A percentile compares a stretch with the other conserved stretches of the same genome.
Conservation (phyloP, 306 rosid species). For the Cucurbita ficifolia region DNA sequence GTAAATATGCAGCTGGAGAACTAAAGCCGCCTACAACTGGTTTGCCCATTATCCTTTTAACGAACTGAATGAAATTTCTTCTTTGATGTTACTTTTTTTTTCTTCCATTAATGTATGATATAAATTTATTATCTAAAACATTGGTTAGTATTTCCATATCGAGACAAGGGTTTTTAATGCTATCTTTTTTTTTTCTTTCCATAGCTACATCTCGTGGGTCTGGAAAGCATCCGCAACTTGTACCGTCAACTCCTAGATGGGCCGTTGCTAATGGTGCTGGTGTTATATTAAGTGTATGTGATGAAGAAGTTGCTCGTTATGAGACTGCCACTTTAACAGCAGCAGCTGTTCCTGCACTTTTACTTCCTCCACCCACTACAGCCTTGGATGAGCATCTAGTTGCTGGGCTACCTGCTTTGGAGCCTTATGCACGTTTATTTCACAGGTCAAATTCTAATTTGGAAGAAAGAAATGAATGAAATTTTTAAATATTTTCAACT, state of each 20-base stretch:
- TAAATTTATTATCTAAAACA: background rate
- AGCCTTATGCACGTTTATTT: constrained; percentile 95
- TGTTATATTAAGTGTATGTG: constrained; percentile 96
- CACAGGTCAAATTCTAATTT: constrained; percentile 47
- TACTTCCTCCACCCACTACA: constrained; percentile 98
- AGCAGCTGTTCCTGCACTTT: constrained; percentile 90
- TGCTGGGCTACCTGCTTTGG: constrained; percentile 97
- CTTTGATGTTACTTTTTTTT: background rate
- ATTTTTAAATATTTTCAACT: background rate
- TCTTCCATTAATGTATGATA: background rate
- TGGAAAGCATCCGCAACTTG: constrained; percentile 95
- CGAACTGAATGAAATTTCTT: background rate
- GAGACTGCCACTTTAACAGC: constrained; percentile 98
- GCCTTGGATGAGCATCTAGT: constrained; percentile 94
- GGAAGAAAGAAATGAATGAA: background rate
- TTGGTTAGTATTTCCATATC: background rate
- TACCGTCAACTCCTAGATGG: constrained; percentile 95
- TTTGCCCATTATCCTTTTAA: constrained; percentile 12
- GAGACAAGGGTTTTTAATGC: background rate
- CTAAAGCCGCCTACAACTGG: constrained; percentile 87
- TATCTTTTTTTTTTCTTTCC: background rate
- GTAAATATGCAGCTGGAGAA: constrained; percentile 97
- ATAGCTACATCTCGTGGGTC: constrained; percentile 81
- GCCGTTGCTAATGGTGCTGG: constrained; percentile 99
- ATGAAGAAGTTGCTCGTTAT: constrained; percentile 91